A percentile compares a stretch with the other conserved stretches of the same genome.
Conservation (phyloP, 257 asterid species). For the Lavandula angustifolia region DNA sequence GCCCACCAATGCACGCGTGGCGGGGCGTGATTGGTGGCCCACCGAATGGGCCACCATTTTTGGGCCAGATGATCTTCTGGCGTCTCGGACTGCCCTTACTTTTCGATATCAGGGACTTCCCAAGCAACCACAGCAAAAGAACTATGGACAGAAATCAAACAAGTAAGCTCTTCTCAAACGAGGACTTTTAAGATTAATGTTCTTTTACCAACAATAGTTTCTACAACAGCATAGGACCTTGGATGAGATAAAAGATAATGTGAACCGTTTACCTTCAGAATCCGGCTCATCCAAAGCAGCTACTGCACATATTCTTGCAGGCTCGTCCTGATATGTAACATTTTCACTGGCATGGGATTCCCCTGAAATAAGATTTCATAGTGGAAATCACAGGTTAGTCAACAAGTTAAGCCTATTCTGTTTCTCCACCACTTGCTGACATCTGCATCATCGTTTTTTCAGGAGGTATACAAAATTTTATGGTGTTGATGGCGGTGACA, state of each 20-base stretch:
- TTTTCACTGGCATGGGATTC: slow-evolving; percentile 93
- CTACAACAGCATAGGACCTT: too few relatives aligned
- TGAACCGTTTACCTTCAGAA: slow-evolving; percentile 54
- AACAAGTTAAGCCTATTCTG: slow-evolving; percentile 22
- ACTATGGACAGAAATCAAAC: slow-evolving; percentile 91
- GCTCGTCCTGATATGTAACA: slow-evolving; percentile 55
- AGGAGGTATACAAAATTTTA: slow-evolving; percentile 92
- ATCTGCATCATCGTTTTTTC: slow-evolving; percentile 28
- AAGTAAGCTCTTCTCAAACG: slow-evolving; percentile 57
- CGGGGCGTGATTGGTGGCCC: too few relatives aligned
- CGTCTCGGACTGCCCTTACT: slow-evolving; percentile 89
- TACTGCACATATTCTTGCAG: slow-evolving; percentile 69
- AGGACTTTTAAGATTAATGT: too few relatives aligned
- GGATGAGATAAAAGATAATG: too few relatives aligned
- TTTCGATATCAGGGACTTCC: slow-evolving; percentile 77
- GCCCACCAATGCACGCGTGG: too few relatives aligned
- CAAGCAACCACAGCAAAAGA: slow-evolving; percentile 76
- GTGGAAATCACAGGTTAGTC: slow-evolving; percentile 84
- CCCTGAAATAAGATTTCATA: slow-evolving; percentile 69
- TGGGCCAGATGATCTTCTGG: too few relatives aligned
- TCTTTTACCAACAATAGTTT: too few relatives aligned
- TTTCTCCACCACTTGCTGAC: slow-evolving; percentile 28
- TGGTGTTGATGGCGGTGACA: slow-evolving; percentile 53
- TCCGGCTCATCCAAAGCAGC: slow-evolving; percentile 77
- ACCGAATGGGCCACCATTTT: too few relatives aligned